phyloP scores from a whole-genome alignment of 148 eudicot species.

The Tetragonia tetragonoides region DNA sequence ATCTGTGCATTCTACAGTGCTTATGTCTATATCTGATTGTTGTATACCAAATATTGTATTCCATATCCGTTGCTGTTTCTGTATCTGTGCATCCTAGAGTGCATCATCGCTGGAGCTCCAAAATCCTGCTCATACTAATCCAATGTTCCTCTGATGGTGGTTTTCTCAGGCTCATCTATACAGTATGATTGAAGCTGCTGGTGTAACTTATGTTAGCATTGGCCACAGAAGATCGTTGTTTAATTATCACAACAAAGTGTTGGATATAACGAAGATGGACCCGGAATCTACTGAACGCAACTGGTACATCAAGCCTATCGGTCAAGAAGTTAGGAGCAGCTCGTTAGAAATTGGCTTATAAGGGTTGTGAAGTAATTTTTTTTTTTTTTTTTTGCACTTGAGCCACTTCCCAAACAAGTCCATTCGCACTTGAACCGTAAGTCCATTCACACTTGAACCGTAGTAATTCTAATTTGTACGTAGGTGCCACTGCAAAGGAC shows the following conservation, averaged over 20 bases:
- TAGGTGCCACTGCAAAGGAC: not conserved
- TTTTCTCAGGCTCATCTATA: conserved; percentile 70
- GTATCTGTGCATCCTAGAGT: not conserved
- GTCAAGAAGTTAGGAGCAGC: conserved; percentile 32
- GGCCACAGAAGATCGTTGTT: conserved; percentile 74
- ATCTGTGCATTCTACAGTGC: too few relatives aligned
- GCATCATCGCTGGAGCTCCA: not conserved
- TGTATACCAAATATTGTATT: too few relatives aligned
- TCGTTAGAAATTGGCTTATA: conserved; percentile 28
- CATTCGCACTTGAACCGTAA: too few relatives aligned
- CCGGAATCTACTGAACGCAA: conserved; percentile 37
- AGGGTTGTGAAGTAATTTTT: conserved; percentile 3
- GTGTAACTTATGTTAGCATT: conserved; percentile 72
- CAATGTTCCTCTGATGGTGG: conserved; percentile 17
- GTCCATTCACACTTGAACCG: too few relatives aligned
- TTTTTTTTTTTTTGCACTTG: not conserved
- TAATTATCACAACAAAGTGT: conserved; percentile 55
- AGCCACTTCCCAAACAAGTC: too few relatives aligned
- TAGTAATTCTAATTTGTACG: not conserved
- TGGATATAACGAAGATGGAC: conserved; percentile 51
- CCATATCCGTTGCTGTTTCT: too few relatives aligned
- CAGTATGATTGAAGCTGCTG: conserved; percentile 59
- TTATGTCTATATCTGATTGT: too few relatives aligned
- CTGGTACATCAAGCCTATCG: conserved; percentile 62
- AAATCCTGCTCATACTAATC: not conserved